Conservation (phyloP, 2,329 filamentous ascomycete genomes). For the Ophiostoma pallidulum region DNA sequence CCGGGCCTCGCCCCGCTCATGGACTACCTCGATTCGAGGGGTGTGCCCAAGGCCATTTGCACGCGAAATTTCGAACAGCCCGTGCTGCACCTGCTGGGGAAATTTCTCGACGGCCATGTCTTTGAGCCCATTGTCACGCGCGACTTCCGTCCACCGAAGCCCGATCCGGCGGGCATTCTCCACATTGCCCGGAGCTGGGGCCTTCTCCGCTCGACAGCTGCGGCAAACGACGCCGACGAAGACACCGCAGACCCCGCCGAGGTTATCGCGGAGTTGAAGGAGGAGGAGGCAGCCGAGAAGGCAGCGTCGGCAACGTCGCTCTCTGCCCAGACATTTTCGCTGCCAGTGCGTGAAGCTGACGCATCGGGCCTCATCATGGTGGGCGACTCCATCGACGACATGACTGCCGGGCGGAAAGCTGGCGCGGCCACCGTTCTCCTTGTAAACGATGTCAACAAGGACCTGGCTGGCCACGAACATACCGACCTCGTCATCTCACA, state of each 20-base stretch:
- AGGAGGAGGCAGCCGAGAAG: conserved; percentile 18
- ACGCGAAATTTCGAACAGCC: conserved; percentile 87
- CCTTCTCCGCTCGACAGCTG: conserved; percentile 28
- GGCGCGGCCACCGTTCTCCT: conserved; percentile 87
- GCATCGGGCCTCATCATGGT: conserved; percentile 52
- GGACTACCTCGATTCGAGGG: conserved; percentile 62
- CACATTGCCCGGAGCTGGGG: conserved; percentile 76
- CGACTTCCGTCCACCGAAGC: conserved; percentile 76
- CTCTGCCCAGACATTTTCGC: conserved; percentile 9
- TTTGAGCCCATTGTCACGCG: conserved; percentile 79
- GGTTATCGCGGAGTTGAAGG: conserved; percentile 13
- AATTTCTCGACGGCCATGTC: conserved; percentile 57
- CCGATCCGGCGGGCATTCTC: conserved; percentile 76
- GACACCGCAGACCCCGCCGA: conserved; percentile 14
- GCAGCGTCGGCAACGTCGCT: neutral
- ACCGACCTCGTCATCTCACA: conserved; percentile 65
- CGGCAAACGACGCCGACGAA: conserved; percentile 15
- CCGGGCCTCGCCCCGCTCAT: conserved; percentile 71
- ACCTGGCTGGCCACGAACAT: conserved; percentile 60
- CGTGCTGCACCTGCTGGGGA: conserved; percentile 63
- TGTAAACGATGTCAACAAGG: conserved; percentile 68
- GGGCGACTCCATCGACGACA: conserved; percentile 83
- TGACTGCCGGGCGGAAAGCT: conserved; percentile 73
- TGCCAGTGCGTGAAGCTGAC: conserved; percentile 24
- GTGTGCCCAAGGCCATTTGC: conserved; percentile 73